Base-by-base conservation (phyloP, 2,329 filamentous ascomycete species). In the Nannizzia gypsea region DNA sequence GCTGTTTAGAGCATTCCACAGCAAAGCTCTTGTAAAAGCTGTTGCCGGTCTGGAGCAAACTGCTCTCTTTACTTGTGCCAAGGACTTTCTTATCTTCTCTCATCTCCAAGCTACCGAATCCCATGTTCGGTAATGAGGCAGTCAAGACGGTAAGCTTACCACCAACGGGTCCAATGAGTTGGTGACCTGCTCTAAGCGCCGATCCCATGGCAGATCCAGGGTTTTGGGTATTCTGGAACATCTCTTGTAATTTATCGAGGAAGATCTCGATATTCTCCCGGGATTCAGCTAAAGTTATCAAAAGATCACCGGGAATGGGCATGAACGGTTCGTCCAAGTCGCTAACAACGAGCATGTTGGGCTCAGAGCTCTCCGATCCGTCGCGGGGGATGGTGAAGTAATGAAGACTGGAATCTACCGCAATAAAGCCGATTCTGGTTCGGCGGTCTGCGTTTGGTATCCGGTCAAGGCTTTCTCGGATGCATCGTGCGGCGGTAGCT, bases 1-100 rank as follows among this genome's bases (percentile, higher is more conserved):
- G 93, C 66, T 95, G 95, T 79, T 99, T 99, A 40, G 91, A 96
- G 75, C 93, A 99, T 72, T 99, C 93, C 2, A 99, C 93, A 0
- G 93, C 93, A 69, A 99, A 99, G 68, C 89, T 95, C 80, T 99
- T 99, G 81, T 97, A 99, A 75, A 97, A 99, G 70, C 89, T 90
- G 77, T 90, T 96, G 44, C 84, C 88, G 0, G 93, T 96, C 72
- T 97, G 92, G 58, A 99, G 78, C 34, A 99, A 81, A 63, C 82
- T 80, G 65, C 83, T 90, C 72, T 99, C 93, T 74, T 96, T 96
- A 65, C 87, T 90, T 1, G 93, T 99, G 38, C 93, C 93, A 24
- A 99, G 79, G 15, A 95, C 76, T 76, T 96, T 96, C 80, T 96
- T 96, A 74, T 99, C 91, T 74, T 97, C 92, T 68, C 93, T 83